These are phyloP conservation scores for Botrytis pseudocinerea DNA, from an alignment of 2,329 filamentous ascomycete species.

Conservation along the genomic window DNA sequence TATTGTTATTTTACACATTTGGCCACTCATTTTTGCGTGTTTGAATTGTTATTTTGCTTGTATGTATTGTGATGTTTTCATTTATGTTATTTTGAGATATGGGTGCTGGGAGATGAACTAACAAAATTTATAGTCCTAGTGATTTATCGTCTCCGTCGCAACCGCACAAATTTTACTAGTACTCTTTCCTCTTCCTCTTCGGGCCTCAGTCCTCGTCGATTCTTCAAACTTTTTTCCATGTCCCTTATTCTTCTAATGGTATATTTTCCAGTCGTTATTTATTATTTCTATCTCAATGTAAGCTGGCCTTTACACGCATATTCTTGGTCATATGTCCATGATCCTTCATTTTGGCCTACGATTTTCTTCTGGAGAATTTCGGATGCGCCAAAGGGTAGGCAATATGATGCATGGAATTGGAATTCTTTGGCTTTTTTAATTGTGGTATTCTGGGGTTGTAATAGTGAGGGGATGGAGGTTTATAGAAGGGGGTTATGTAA, in stretches of 20 bases:
- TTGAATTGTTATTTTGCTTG: conserved; percentile 58
- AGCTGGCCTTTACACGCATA: conserved; percentile 45
- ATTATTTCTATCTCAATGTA: conserved; percentile 53
- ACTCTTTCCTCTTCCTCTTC: conserved; percentile 54
- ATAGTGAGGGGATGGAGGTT: conserved; percentile 57
- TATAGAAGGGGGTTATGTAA: conserved; percentile 44
- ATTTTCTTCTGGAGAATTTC: conserved; percentile 49
- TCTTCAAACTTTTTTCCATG: conserved; percentile 61
- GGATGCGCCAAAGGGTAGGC: conserved; percentile 43
- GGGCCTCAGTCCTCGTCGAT: conserved; percentile 58
- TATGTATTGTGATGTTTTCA: conserved; percentile 42
- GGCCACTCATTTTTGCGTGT: conserved; percentile 55
- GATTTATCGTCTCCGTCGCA: conserved; percentile 58
- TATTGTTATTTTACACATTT: conserved; percentile 55
- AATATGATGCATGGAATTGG: conserved; percentile 59
- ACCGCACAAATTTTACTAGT: conserved; percentile 57
- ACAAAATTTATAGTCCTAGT: conserved; percentile 51
- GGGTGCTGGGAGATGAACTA: not conserved
- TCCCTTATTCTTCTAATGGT: conserved; percentile 51
- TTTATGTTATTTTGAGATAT: not conserved
- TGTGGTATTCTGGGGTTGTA: conserved; percentile 66
- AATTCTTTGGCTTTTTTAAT: conserved; percentile 54
- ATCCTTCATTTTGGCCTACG: conserved; percentile 47
- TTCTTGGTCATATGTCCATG: conserved; percentile 56
- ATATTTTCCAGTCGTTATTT: conserved; percentile 55